Conservation (phyloP, 345 rosid species). For the Balakata baccata region DNA sequence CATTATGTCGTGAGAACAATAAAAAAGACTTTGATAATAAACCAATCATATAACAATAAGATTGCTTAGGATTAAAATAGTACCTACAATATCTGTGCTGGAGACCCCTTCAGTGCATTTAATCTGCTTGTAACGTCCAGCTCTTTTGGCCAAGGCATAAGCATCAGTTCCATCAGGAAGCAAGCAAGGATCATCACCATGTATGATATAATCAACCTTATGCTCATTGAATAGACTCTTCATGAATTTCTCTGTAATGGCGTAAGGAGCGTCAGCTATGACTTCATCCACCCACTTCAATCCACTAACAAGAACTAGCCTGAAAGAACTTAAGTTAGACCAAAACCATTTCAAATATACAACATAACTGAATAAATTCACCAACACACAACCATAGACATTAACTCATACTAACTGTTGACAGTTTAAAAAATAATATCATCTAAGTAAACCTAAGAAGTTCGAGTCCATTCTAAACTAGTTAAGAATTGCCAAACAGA, state of each 20-base stretch:
- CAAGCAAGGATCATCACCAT: constrained; percentile 94
- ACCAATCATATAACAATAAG: constrained; percentile 3
- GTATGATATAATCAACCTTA: constrained; percentile 82
- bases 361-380: neutral
- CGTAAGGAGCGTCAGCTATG: constrained; percentile 84
- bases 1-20: neutral
- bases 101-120: constrained; percentile 98
- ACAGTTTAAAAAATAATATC: neutral
- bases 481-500: neutral
- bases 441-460: neutral
- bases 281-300: constrained; percentile 98
- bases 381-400: neutral
- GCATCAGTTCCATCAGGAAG: constrained; percentile 98
- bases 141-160: constrained; percentile 82
- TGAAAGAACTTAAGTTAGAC: constrained; percentile 25
- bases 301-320: constrained; percentile 84
- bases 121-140: constrained; percentile 91
- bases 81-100: constrained; percentile 99
- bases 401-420: neutral
- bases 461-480: neutral
- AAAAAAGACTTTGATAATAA: neutral
- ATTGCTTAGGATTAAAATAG: constrained; percentile 18
- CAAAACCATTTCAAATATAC: neutral
- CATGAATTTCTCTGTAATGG: constrained; percentile 85
- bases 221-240: constrained; percentile 70